These are phyloP conservation scores for Xylaria bambusicola DNA, from an alignment of 495 filamentous ascomycete species.

Conservation along the genomic window DNA sequence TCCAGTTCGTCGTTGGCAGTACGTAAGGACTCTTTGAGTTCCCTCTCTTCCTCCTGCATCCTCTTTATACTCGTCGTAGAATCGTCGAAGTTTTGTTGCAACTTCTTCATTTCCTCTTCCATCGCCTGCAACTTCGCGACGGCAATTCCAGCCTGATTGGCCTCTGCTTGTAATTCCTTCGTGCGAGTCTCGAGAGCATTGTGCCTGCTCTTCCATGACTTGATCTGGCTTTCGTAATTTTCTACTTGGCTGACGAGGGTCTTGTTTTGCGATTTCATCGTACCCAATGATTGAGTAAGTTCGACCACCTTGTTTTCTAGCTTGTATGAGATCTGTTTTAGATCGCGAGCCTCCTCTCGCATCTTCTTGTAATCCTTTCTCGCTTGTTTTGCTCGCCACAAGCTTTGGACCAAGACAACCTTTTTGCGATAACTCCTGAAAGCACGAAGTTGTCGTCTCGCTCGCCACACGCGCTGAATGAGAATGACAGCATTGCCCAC, in stretches of 20 bases:
- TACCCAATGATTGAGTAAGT: conserved; percentile 88
- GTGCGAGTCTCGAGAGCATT: conserved; percentile 86
- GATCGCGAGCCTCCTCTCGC: conserved; percentile 92
- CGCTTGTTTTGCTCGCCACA: conserved; percentile 87
- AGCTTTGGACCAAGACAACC: conserved; percentile 85
- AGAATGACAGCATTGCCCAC: conserved; percentile 88
- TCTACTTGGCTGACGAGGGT: conserved; percentile 83
- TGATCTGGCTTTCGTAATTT: conserved; percentile 93
- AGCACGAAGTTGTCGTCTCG: conserved; percentile 70
- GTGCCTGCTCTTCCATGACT: conserved; percentile 89
- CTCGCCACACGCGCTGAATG: conserved; percentile 90
- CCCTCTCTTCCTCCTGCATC: conserved; percentile 88
- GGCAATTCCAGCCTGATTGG: conserved; percentile 95
- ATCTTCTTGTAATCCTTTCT: conserved; percentile 82
- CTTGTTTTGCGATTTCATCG: conserved; percentile 92
- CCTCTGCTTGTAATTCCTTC: conserved; percentile 92
- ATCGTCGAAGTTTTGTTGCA: conserved; percentile 86
- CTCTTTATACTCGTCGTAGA: conserved; percentile 84
- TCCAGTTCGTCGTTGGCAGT: conserved; percentile 77
- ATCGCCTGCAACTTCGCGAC: conserved; percentile 83
- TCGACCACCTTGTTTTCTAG: conserved; percentile 99
- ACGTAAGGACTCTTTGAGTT: conserved; percentile 75
- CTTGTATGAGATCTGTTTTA: conserved; percentile 99
- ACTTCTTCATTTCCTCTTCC: conserved; percentile 90
- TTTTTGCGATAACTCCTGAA: conserved; percentile 90